Evolutionary conservation across 176 grass and related monocot species (phyloP).

Genomic region (Hyparrhenia diplandra): DNA sequence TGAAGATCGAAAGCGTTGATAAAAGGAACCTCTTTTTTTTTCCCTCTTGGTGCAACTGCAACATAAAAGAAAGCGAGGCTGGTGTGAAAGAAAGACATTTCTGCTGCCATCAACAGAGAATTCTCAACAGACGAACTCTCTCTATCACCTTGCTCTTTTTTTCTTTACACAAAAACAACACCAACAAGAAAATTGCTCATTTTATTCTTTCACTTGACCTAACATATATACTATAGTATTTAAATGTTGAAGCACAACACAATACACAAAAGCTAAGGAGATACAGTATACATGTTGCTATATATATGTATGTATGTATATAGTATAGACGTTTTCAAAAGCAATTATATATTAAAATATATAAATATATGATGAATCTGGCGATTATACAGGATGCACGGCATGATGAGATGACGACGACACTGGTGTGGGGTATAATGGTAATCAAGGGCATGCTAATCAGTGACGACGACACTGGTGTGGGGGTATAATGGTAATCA

Average conservation of each 20-base stretch:
- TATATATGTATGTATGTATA: neutral
- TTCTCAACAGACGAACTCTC: neutral
- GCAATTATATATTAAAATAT: too few species aligned
- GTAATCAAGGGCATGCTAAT: neutral
- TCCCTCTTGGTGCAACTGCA: neutral
- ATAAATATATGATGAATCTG: conserved; percentile 8
- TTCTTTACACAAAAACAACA: neutral
- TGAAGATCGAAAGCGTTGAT: neutral
- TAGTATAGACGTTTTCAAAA: too few species aligned
- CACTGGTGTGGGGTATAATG: too few species aligned
- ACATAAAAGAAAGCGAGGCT: neutral
- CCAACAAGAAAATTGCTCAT: conserved; percentile 1
- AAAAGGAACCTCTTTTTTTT: neutral
- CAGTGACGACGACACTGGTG: neutral
- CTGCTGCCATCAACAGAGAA: neutral
- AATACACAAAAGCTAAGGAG: neutral
- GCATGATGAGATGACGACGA: neutral
- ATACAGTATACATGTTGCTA: neutral
- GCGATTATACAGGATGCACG: neutral
- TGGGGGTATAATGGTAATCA: neutral
- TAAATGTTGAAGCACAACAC: neutral
- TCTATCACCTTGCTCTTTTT: neutral
- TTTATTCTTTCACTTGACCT: neutral
- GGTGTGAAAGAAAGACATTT: neutral
- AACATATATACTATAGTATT: neutral